Evolutionary conservation across 768 basidiomycete genomes (phyloP), one percentile per base, ranked within the genome.

Genomic region (Tremella fuciformis): DNA sequence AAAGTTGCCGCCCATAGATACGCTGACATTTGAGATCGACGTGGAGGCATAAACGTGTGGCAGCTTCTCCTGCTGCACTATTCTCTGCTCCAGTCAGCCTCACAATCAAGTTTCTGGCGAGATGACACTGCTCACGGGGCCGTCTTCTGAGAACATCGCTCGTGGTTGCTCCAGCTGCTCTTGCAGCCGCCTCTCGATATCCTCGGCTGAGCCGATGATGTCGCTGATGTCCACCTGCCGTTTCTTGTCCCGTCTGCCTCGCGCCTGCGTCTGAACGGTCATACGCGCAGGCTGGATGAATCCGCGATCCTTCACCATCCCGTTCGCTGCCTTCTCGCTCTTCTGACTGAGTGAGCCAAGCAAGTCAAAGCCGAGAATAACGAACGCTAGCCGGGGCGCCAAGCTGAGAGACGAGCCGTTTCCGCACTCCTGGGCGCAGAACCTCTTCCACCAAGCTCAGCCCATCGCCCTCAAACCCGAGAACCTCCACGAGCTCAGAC

Each of bases 41-140:
- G 76, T 73, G 21, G 83, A 80, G 3, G 88, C 85, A 74, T 94
- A 99, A 11, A 99, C 87, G 79, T 98, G 86, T 0, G 96, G 96
- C 56, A 80, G 77, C 21, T 69, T 63, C 16, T 89, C 82, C 38
- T 83, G 63, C 37, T 73, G 65, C 22, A 69, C 37, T 3, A 71
- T 62, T 2, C 73, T 69, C 64, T 61, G 38, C 22, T 19, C 2
- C 9, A 3, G 15, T 56, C 22, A 57, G 50, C 46, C 25, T 25
- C 54, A 42, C 42, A 1, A n/a, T n/a, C n/a, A 41, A 18, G 21
- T 21, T 40, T 57, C 26, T n/a, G 42, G 6, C 55, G 18, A 42
- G 24, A 25, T 15, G 19, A 26, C 3, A n/a, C 8, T 13, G 62
- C 66, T 39, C 40, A 71, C 63, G 53, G 61, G 62, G 13, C 62